Evolutionary conservation across 1,284 basidiomycete genomes (phyloP), one percentile per base, ranked within the genome.

Genomic region (Leccinum pachyderme): DNA sequence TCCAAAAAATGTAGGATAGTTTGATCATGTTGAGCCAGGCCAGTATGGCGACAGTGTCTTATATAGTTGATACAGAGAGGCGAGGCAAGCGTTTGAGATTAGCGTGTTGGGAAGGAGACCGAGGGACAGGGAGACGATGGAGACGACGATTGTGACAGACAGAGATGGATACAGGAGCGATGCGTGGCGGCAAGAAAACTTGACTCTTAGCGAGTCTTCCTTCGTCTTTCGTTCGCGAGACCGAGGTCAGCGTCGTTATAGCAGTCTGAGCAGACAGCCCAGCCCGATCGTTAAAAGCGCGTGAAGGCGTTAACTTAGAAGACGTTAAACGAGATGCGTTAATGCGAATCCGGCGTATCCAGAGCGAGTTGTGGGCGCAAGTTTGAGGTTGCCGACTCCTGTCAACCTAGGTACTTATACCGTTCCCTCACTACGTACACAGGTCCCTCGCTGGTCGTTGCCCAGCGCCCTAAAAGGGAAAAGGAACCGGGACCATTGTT

Each of bases 1-100:
- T 63, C 39, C 59, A 70, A 61, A 72, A 69, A 49, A 69, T 69
- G 57, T 70, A 55, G 44, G 70, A 71, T 5, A 72, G 27, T 31
- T 72, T 69, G 59, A 70, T 47, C 59, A 65, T 59, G 57, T 22
- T 52, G 4, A n/a, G n/a, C 22, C 32, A 49, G 18, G 33, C 27
- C 51, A 48, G 53, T 18, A 33, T 51, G 54, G 32, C 22, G 47
- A 25, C 8, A 15, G 28, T 31, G 27, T 28, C 25, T 47, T 15
- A 12, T 33, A 13, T 15, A 24, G 29, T 32, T 33, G 29, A 33
- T 48, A 5, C 45, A 31, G 15, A 27, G 27, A n/a, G 25, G 24
- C 2, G 43, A 15, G 25, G 15, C 5, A 8, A 8, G 44, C 7
- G 43, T 12, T 7, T 3, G 25, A n/a, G 24, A 25, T 9, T 8